A percentile compares a stretch with the other conserved stretches of the same genome.
phyloP scores from a whole-genome alignment of 495 filamentous ascomycete genomes.

The Penicillium crystallinum region DNA sequence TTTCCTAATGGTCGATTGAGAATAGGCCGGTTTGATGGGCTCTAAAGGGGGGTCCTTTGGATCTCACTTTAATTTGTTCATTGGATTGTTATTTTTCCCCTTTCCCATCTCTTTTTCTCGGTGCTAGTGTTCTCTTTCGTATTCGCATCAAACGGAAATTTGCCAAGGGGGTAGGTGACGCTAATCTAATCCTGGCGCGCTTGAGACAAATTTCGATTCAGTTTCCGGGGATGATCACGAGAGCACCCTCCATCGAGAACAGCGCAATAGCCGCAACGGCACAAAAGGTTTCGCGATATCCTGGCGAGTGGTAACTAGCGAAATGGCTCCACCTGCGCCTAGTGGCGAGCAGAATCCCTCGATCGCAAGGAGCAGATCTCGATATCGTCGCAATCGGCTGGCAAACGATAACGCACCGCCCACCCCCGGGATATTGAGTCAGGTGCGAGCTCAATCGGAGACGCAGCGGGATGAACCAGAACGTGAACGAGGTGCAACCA shows the following conservation, averaged over 20 bases:
- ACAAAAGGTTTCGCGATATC: constrained; percentile 36
- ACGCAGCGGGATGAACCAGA: constrained; percentile 1
- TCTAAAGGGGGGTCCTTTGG: too few relatives aligned
- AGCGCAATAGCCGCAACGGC: constrained; percentile 5
- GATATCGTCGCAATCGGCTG: constrained; percentile 47
- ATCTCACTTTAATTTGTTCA: too few relatives aligned
- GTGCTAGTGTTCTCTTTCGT: neutral
- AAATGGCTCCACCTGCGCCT: neutral
- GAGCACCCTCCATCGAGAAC: too few relatives aligned
- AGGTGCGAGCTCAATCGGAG: neutral
- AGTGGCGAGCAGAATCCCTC: constrained; percentile 23
- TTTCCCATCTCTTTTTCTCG: neutral
- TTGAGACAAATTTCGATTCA: neutral
- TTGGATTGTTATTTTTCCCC: too few relatives aligned
- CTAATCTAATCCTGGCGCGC: neutral
- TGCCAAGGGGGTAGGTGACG: neutral
- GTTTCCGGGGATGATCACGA: too few relatives aligned
- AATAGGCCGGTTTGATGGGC: constrained; percentile 9
- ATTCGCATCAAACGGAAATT: neutral
- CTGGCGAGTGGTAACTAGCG: constrained; percentile 13
- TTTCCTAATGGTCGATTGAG: constrained; percentile 2
- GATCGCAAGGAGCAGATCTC: constrained; percentile 54
- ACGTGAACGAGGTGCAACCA: neutral
- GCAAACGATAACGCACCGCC: constrained; percentile 16
- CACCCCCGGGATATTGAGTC: constrained; percentile 28